Percentiles rank a stretch among this genome's conserved stretches.
Conservation (phyloP, 768 basidiomycete species). For the Psilocybe subaeruginosa region DNA sequence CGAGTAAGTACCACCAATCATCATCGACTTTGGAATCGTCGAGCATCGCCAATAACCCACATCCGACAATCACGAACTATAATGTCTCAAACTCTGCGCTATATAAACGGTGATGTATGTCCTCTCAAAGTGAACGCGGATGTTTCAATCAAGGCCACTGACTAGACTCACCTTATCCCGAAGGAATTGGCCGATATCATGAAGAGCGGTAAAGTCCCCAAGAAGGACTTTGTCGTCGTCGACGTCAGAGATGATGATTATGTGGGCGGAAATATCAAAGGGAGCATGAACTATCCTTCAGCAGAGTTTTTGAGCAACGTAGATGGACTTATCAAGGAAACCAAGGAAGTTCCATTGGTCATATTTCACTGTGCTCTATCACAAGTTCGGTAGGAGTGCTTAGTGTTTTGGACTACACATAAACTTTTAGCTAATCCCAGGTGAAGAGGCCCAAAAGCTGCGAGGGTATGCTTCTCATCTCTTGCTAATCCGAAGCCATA, state of each 20-base stretch:
- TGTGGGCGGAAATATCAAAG: constrained; percentile 77
- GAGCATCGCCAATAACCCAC: not conserved
- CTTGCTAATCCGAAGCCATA: not conserved
- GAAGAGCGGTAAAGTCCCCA: constrained; percentile 57
- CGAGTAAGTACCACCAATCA: not conserved
- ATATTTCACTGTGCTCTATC: constrained; percentile 83
- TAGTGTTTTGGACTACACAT: not conserved
- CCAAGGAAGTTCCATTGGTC: constrained; percentile 62
- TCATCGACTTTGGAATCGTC: not conserved
- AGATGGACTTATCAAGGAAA: constrained; percentile 58
- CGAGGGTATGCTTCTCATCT: constrained; percentile 49
- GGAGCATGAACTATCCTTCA: constrained; percentile 66
- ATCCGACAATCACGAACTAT: not conserved
- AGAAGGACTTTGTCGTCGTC: constrained; percentile 74
- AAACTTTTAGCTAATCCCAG: constrained; percentile 11
- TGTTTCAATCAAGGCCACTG: not conserved
- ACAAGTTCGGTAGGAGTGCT: constrained; percentile 67
- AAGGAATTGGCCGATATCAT: constrained; percentile 75
- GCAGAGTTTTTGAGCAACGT: constrained; percentile 57
- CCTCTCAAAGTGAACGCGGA: not conserved
- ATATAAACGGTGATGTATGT: constrained; percentile 28
- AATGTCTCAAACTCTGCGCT: constrained; percentile 22
- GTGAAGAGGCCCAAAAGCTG: constrained; percentile 76
- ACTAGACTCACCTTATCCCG: not conserved
- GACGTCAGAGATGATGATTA: constrained; percentile 89